Base-by-base conservation (phyloP, 73 alveolate genomes). In the Tetrahymena borealis region DNA sequence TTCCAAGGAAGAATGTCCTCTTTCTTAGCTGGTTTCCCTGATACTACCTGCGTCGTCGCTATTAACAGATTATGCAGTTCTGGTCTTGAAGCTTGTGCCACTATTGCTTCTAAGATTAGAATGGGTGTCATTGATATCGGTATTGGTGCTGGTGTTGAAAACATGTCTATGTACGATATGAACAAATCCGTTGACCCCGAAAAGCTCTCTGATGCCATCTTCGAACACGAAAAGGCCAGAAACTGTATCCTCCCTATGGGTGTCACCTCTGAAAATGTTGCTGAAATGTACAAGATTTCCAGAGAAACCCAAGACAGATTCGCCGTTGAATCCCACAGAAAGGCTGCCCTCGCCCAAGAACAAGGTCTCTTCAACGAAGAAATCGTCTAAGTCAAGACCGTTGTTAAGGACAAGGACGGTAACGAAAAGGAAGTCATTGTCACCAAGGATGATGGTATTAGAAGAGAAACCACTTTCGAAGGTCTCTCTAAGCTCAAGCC, bases 191-290 rank as follows among this genome's bases (percentile, higher is more conserved):
- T 99, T 60, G 98, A 98, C 96, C 98, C 99, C 92, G 98, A 98
- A 78, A 95, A 94, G 90, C 94, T 98, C 91, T 95, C 99, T 20
- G 96, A 96, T 79, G 96, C 96, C 42, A 98, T 97, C 42, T 95
- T 96, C 94, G 99, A 99, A 94, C 97, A 98, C 97, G 98, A 98
- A 39, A 96, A 93, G 39, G 99, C 99, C 11, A 97, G 99, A 96
- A 98, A 98, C 95, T 96, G 99, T 96, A 92, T 99, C 92, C 94
- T 99, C 96, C 99, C 99, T 60, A 99, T 99, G 99, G 99, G 99
- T 78, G 96, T 97, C 93, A 99, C 99, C 38, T 95, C 99, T 78
- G 99, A 99, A 94, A 99, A 98, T 94, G 99, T 99, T 39, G 99
- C 99, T 79, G 98, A 96, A 37, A 93, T 97, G 90, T 99, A 95